Percentiles rank a stretch among this genome's conserved stretches.
Evolutionary conservation across 345 rosid species (phyloP).

Genomic region (Lepidium didymum): DNA sequence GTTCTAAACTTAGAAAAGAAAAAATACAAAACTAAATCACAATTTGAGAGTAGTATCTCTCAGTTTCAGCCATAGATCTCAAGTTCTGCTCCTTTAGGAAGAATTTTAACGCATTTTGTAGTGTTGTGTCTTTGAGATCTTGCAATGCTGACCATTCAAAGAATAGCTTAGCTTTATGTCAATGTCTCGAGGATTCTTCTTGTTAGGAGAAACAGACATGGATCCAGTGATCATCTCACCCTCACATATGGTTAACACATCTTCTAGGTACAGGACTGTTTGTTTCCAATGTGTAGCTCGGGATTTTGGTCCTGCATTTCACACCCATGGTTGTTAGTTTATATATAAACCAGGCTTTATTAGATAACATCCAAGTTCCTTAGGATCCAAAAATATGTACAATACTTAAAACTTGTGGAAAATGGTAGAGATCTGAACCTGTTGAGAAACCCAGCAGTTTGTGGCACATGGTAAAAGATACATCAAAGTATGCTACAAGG

Average conservation of each 20-base stretch:
- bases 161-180: conserved; percentile 78
- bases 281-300: conserved; percentile 95
- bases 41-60: not conserved
- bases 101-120: conserved; percentile 65
- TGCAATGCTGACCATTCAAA: conserved; percentile 57
- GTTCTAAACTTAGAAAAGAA: conserved; percentile 5
- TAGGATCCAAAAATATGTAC: not conserved
- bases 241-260: conserved; percentile 84
- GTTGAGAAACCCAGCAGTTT: conserved; percentile 95
- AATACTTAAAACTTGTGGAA: not conserved
- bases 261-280: conserved; percentile 87
- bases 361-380: not conserved
- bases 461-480: conserved; percentile 91
- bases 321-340: not conserved
- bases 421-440: conserved; percentile 37
- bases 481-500: conserved; percentile 95
- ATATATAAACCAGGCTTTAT: not conserved
- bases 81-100: not conserved
- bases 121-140: conserved; percentile 52
- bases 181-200: conserved; percentile 85
- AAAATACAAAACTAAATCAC: conserved; percentile 18
- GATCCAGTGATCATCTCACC: conserved; percentile 80
- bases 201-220: conserved; percentile 85
- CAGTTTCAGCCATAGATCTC: not conserved
- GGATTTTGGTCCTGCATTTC: conserved; percentile 59